A percentile compares a stretch with the other conserved stretches of the same genome.
phyloP scores from a whole-genome alignment of 1,284 basidiomycete species.

The Heliocybe sulcata region DNA sequence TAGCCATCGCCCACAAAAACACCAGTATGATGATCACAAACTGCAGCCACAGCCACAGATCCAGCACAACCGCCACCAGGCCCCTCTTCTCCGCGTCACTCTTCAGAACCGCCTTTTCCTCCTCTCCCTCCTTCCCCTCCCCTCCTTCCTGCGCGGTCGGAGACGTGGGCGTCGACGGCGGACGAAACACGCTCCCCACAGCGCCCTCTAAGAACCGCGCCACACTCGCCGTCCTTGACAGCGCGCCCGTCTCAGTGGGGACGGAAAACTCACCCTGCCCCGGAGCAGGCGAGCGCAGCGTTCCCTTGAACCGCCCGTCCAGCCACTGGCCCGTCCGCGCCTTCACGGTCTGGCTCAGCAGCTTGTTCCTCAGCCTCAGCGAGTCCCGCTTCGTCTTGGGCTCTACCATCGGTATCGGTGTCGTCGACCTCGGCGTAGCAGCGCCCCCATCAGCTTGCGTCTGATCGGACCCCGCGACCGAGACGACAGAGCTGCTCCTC shows the following conservation, averaged over 20 bases:
- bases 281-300: conserved; percentile 11
- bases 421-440: conserved; percentile 1
- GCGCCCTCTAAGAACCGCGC: not conserved
- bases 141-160: conserved; percentile 5
- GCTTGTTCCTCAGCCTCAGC: conserved; percentile 22
- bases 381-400: conserved; percentile 13
- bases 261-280: not conserved
- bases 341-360: conserved; percentile 47
- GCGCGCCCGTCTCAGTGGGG: not conserved
- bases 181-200: not conserved
- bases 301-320: conserved; percentile 36
- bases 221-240: not conserved
- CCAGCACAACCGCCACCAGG: conserved; percentile 46
- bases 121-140: conserved; percentile 8
- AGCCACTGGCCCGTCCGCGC: conserved; percentile 47
- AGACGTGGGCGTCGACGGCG: not conserved
- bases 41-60: conserved; percentile 77
- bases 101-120: conserved; percentile 7
- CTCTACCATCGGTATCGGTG: not conserved
- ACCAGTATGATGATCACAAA: conserved; percentile 65
- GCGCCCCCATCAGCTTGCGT: not conserved
- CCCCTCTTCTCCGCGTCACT: conserved; percentile 24
- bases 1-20: conserved; percentile 74
- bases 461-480: not conserved
- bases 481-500: not conserved